These are phyloP conservation scores for Flaveria robusta DNA, from an alignment of 129 eudicot genomes.

Conservation along the genomic window DNA sequence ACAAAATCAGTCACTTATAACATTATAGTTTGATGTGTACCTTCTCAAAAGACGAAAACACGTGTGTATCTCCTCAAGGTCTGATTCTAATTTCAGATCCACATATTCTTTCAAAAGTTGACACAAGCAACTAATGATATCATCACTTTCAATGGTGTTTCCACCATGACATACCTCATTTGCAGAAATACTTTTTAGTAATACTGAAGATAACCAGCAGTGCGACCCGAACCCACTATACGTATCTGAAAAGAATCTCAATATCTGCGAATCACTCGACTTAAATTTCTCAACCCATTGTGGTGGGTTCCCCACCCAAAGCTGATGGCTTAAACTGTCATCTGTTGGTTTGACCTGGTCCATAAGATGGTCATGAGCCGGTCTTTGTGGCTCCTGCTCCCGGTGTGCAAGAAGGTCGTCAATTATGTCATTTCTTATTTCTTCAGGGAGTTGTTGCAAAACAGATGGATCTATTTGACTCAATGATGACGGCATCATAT, in stretches of 20 bases:
- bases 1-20: background rate
- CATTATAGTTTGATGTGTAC: slow-evolving; percentile 35
- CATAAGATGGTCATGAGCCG: slow-evolving; percentile 3
- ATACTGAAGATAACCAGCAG: slow-evolving; percentile 52
- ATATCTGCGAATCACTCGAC: slow-evolving; percentile 41
- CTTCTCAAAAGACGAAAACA: slow-evolving; percentile 72
- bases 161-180: slow-evolving; percentile 24
- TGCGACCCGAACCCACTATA: slow-evolving; percentile 45
- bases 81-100: slow-evolving; percentile 58
- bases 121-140: slow-evolving; percentile 48
- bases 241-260: slow-evolving; percentile 47
- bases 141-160: slow-evolving; percentile 36
- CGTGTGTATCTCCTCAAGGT: slow-evolving; percentile 78
- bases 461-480: slow-evolving; percentile 84
- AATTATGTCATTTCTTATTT: slow-evolving; percentile 62
- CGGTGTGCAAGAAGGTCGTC: slow-evolving; percentile 68
- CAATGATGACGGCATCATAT: slow-evolving; percentile 70
- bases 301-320: slow-evolving; percentile 90
- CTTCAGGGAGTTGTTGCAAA: slow-evolving; percentile 79
- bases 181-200: slow-evolving; percentile 52
- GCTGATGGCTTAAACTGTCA: slow-evolving; percentile 35
- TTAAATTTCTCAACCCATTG: slow-evolving; percentile 68
- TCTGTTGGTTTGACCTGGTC: slow-evolving; percentile 30
- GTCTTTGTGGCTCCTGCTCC: slow-evolving; percentile 38
- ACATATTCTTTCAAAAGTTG: slow-evolving; percentile 76